phyloP scores from a whole-genome alignment of 225 moss, liverwort and hornwort species.

The Sphagnum contortum region DNA sequence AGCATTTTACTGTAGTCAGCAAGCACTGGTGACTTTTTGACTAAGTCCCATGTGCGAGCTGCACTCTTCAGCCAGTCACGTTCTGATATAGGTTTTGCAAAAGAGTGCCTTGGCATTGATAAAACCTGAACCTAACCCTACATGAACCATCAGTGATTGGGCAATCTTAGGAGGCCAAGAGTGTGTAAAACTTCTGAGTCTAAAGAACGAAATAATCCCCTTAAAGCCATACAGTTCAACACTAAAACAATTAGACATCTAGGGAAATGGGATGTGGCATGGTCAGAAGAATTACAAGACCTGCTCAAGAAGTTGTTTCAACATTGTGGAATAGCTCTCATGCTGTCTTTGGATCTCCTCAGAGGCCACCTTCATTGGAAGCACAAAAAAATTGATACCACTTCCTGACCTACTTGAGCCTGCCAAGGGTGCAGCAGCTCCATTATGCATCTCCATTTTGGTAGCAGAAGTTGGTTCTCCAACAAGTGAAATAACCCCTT shows the following conservation, averaged over 20 bases:
- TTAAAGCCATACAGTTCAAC: too few species aligned
- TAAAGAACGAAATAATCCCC: too few species aligned
- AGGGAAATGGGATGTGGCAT: too few species aligned
- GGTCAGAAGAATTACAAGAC: slow-evolving; percentile 12
- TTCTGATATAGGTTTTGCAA: slow-evolving; percentile 67
- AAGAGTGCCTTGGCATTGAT: slow-evolving; percentile 72
- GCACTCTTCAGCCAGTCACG: slow-evolving; percentile 84
- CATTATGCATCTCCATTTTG: slow-evolving; percentile 15
- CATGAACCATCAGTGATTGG: background rate
- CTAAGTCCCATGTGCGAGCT: slow-evolving; percentile 86
- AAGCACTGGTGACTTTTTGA: slow-evolving; percentile 85
- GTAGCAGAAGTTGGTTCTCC: slow-evolving; percentile 30
- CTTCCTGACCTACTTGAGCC: slow-evolving; percentile 17
- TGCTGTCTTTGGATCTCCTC: slow-evolving; percentile 54
- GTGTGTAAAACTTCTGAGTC: too few species aligned
- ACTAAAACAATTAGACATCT: too few species aligned
- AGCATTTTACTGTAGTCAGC: slow-evolving; percentile 86
- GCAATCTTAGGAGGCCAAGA: background rate
- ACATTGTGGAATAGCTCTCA: slow-evolving; percentile 79
- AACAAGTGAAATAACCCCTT: slow-evolving; percentile 35
- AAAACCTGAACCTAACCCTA: slow-evolving; percentile 40
- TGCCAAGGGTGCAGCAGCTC: background rate
- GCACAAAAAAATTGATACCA: slow-evolving; percentile 71
- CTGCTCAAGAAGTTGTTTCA: slow-evolving; percentile 78
- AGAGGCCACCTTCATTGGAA: slow-evolving; percentile 68